A percentile compares a stretch with the other conserved stretches of the same genome.
Evolutionary conservation across 306 rosid species (phyloP).

Genomic region (Argentina anserina): DNA sequence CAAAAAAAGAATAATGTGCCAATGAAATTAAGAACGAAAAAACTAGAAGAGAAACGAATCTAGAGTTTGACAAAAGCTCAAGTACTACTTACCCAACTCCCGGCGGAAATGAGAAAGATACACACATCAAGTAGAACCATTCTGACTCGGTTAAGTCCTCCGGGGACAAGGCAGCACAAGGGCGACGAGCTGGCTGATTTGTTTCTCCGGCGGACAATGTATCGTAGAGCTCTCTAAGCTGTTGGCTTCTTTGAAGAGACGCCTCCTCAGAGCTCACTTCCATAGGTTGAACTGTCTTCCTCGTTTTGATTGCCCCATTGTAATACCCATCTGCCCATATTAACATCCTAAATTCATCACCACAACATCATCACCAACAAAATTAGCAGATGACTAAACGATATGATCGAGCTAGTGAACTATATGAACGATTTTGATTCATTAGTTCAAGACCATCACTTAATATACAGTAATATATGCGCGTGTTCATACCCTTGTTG

Average conservation of each 20-base stretch:
- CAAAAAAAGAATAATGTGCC: neutral
- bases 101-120: conserved; percentile 84
- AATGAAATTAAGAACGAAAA: neutral
- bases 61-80: neutral
- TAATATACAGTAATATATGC: no score
- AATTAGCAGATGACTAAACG: neutral
- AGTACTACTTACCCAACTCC: conserved; percentile 77
- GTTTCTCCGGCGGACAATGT: conserved; percentile 76
- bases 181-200: conserved; percentile 67
- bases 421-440: neutral
- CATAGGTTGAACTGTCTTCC: conserved; percentile 90
- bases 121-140: conserved; percentile 98
- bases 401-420: neutral
- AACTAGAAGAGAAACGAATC: neutral
- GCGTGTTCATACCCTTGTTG: conserved; percentile 57
- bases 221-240: conserved; percentile 84
- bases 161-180: conserved; percentile 85
- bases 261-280: conserved; percentile 79
- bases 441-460: no score
- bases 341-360: conserved; percentile 45
- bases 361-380: neutral
- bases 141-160: conserved; percentile 96
- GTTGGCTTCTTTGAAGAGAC: conserved; percentile 84
- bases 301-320: conserved; percentile 92
- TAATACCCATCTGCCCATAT: conserved; percentile 94